Evolutionary conservation across 140 eudicot species (phyloP), one percentile per base, ranked within the genome.

Genomic region (Oenanthe javanica): DNA sequence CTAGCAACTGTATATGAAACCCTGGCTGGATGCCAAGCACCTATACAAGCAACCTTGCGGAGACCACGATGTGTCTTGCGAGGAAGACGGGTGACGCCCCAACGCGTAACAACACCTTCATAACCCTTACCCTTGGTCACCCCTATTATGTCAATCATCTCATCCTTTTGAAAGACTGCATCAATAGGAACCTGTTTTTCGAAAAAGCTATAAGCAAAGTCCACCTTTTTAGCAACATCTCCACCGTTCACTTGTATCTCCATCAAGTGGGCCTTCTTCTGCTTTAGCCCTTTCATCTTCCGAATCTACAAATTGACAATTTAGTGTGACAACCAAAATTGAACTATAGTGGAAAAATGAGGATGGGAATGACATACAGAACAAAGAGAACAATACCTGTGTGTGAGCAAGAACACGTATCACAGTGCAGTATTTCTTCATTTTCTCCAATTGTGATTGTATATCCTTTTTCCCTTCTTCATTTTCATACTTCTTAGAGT

Each of bases 11-110:
- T 88, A 74, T 76, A 90, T 0, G 96, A 90, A 82, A 90, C 96
- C 76, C 96, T 88, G 74, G 96, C 93, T 0, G 96, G 96, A 81
- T 90, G 95, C 95, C 95, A 90, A 0, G 95, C 95, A n/a, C 95
- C 95, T 15, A 88, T 90, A 82, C 96, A 90, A 3, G 96, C 96
- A 84, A 90, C 96, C 89, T 90, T 90, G 81, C 96, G 96, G 12
- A 90, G 91, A 52, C 96, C 96, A 82, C 96, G 92, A 77, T 90
- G 96, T 42, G 96, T 90, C 87, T 90, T 90, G 21, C 93, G 88
- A 18, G 96, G 96, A 77, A 90, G 84, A 57, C 96, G 92, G 19
- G 96, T 90, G 43, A 90, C 96, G 21, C 96, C 96, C 96, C 96
- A 90, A 79, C 96, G 92, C 14, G 96, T 90, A 77, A 90, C 96